Percentiles rank a stretch among this genome's conserved stretches.
Conservation (phyloP, 139 green algal genomes). For the Trebouxia sp. region DNA sequence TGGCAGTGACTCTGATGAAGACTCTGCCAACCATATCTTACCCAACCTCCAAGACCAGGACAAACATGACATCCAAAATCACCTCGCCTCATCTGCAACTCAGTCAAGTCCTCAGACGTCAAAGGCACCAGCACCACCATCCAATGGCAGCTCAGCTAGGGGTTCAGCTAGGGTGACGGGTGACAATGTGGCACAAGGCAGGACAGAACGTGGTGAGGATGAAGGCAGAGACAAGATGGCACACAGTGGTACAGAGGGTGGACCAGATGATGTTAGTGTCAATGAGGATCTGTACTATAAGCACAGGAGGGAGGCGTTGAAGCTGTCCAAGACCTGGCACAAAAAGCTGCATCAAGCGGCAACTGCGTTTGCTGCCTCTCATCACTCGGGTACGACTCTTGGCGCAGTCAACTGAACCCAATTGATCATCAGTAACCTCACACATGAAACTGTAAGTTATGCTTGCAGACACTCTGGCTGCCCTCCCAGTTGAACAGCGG, state of each 20-base stretch:
- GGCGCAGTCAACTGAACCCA: no score
- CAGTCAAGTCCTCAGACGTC: not conserved
- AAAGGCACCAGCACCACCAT: not conserved
- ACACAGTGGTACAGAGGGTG: not conserved
- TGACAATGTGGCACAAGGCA: not conserved
- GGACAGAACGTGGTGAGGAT: not conserved
- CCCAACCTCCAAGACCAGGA: not conserved
- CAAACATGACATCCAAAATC: not conserved
- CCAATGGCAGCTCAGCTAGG: not conserved
- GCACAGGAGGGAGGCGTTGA: slow-evolving; percentile 17
- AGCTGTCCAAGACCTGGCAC: slow-evolving; percentile 27
- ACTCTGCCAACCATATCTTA: not conserved
- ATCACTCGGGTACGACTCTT: slow-evolving; percentile 26
- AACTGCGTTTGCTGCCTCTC: slow-evolving; percentile 12
- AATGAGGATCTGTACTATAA: slow-evolving; percentile 19
- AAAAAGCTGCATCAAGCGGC: not conserved
- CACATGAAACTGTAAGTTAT: no score
- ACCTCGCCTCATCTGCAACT: no score
- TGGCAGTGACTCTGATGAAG: slow-evolving; percentile 23
- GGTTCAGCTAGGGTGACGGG: not conserved
- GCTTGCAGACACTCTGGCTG: no score
- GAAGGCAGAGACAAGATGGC: not conserved
- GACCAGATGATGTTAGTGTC: not conserved
- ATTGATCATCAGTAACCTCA: no score
- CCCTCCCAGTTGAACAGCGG: not conserved